Evolutionary conservation across 2,329 filamentous ascomycete species (phyloP).

Genomic region (Teratosphaeria gauchensis): DNA sequence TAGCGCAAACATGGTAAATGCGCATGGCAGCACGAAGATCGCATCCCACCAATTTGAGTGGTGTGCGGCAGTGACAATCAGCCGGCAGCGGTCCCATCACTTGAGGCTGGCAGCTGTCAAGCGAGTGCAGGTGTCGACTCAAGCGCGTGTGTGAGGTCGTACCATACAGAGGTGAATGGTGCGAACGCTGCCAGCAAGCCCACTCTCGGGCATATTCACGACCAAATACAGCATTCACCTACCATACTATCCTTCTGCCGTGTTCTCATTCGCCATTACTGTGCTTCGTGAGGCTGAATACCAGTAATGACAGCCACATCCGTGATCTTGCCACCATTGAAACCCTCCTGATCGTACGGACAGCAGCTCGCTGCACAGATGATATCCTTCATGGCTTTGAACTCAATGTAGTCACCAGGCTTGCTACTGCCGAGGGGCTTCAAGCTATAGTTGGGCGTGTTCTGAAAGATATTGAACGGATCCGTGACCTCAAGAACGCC

Average conservation of each 20-base stretch:
- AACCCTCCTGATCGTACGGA: constrained; percentile 29
- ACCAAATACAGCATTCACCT: neutral
- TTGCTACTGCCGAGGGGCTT: constrained; percentile 29
- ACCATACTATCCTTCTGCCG: neutral
- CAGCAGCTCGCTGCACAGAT: constrained; percentile 30
- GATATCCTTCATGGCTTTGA: constrained; percentile 27
- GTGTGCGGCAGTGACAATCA: too few relatives aligned
- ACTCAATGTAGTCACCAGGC: constrained; percentile 31
- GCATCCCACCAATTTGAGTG: too few relatives aligned
- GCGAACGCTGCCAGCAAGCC: neutral
- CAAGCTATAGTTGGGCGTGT: constrained; percentile 30
- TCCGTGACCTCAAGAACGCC: constrained; percentile 25
- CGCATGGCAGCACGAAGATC: too few relatives aligned
- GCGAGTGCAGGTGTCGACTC: neutral
- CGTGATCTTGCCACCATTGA: constrained; percentile 31
- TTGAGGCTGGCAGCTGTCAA: neutral
- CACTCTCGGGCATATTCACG: neutral
- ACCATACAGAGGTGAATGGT: neutral
- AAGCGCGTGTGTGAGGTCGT: neutral
- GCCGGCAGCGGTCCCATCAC: neutral
- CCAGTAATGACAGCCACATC: constrained; percentile 28
- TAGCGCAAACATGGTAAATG: too few relatives aligned
- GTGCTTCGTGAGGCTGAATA: constrained; percentile 1
- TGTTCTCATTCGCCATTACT: neutral
- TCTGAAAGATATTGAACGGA: constrained; percentile 34